Conservation (phyloP, 1,284 basidiomycete species). For the Hypsizygus ulmarius region DNA sequence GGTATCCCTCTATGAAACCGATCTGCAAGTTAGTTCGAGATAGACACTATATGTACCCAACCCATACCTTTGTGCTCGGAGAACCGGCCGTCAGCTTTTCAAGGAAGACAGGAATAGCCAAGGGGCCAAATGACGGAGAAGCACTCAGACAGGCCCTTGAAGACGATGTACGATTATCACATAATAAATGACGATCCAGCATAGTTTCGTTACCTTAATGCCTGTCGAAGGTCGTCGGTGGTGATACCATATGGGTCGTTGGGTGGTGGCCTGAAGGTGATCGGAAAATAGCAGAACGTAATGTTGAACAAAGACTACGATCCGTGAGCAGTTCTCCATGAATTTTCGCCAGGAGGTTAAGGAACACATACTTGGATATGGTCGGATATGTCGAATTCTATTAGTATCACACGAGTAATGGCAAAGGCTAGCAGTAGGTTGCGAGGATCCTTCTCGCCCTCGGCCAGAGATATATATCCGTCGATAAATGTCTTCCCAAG, state of each 20-base stretch:
- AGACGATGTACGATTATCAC: conserved; percentile 18
- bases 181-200: background rate
- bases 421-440: conserved; percentile 91
- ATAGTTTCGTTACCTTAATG: conserved; percentile 54
- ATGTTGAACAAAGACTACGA: conserved; percentile 90
- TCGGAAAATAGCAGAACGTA: conserved; percentile 98
- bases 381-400: conserved; percentile 81
- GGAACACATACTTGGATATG: conserved; percentile 69
- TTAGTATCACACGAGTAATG: conserved; percentile 79
- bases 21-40: background rate
- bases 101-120: conserved; percentile 86
- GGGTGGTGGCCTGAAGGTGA: conserved; percentile 93
- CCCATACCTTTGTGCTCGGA: conserved; percentile 76
- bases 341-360: background rate
- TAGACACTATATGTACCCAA: background rate
- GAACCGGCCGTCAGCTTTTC: conserved; percentile 91
- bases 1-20: conserved; percentile 66
- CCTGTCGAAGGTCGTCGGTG: conserved; percentile 79
- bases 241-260: conserved; percentile 95
- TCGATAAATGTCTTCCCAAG: conserved; percentile 74
- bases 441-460: conserved; percentile 97
- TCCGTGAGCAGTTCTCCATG: background rate
- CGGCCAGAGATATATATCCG: conserved; percentile 78
- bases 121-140: conserved; percentile 78
- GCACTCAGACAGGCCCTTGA: conserved; percentile 66